phyloP scores from a whole-genome alignment of 2,329 filamentous ascomycete genomes.

The Phialemonium atrogriseum region DNA sequence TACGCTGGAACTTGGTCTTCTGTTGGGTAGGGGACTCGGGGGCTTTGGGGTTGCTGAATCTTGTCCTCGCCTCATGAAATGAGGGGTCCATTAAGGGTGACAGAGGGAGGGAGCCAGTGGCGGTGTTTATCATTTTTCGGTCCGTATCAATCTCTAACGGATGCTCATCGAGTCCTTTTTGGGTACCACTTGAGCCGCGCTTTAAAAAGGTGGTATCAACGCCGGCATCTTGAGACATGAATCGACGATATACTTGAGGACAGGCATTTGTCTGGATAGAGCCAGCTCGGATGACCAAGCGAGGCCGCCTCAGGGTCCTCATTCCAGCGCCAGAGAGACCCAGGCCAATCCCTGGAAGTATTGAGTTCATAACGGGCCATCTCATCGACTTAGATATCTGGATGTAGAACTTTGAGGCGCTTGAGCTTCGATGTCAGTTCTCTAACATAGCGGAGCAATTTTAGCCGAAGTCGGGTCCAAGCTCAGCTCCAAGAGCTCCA shows the following conservation, averaged over 20 bases:
- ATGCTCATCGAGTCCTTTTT: background rate
- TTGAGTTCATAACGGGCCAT: no score
- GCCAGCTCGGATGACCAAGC: no score
- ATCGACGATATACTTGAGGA: no score
- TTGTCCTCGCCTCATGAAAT: constrained; percentile 36
- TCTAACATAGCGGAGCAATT: constrained; percentile 2
- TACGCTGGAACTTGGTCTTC: constrained; percentile 39
- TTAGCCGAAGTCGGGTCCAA: constrained; percentile 1
- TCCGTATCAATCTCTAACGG: constrained; percentile 26
- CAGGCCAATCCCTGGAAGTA: no score
- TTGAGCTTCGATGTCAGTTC: no score
- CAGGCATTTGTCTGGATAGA: no score
- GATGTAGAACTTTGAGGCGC: no score
- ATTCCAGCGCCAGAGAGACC: no score
- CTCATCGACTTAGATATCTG: no score
- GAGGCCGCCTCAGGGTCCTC: no score
- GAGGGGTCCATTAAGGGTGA: constrained; percentile 46
- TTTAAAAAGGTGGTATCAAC: no score
- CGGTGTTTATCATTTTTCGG: constrained; percentile 35
- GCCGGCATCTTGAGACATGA: no score
- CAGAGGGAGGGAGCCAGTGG: constrained; percentile 37
- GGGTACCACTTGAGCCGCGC: background rate
- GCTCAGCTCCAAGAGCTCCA: constrained; percentile 1
- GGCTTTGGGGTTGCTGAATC: constrained; percentile 27
- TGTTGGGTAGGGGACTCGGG: constrained; percentile 20